phyloP scores from a whole-genome alignment of 1,284 basidiomycete species.

The Peniophora sp. region DNA sequence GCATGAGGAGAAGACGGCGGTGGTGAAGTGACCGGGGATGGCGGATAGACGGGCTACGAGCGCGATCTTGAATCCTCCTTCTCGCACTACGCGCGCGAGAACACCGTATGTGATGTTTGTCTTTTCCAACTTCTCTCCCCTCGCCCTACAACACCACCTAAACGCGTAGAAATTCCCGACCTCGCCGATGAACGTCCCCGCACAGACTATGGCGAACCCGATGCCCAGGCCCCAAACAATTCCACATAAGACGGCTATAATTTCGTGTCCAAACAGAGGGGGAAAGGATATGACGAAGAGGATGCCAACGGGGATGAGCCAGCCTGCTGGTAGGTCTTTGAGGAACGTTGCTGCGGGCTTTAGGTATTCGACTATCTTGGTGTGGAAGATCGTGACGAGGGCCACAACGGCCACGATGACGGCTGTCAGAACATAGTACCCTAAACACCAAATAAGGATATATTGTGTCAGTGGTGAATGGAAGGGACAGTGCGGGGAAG shows the following conservation, averaged over 20 bases:
- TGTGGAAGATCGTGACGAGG: conserved; percentile 48
- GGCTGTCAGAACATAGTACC: conserved; percentile 25
- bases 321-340: conserved; percentile 42
- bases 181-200: conserved; percentile 41
- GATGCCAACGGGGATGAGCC: conserved; percentile 77
- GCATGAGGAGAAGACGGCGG: conserved; percentile 60
- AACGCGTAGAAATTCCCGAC: conserved; percentile 47
- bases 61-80: conserved; percentile 62
- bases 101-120: conserved; percentile 53
- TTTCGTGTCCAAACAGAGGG: conserved; percentile 52
- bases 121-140: conserved; percentile 49
- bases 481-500: background rate
- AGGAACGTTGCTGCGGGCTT: conserved; percentile 48
- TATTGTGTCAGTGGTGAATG: background rate
- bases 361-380: conserved; percentile 52
- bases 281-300: conserved; percentile 75
- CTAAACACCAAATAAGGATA: conserved; percentile 9
- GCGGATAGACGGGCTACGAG: conserved; percentile 52
- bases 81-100: conserved; percentile 53
- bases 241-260: conserved; percentile 45
- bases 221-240: conserved; percentile 42
- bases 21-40: conserved; percentile 57
- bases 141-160: conserved; percentile 34
- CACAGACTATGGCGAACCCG: conserved; percentile 42
- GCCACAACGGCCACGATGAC: conserved; percentile 30